Evolutionary conservation across 75 land plant species (phyloP).

Genomic region (Cunninghamia lanceolata): DNA sequence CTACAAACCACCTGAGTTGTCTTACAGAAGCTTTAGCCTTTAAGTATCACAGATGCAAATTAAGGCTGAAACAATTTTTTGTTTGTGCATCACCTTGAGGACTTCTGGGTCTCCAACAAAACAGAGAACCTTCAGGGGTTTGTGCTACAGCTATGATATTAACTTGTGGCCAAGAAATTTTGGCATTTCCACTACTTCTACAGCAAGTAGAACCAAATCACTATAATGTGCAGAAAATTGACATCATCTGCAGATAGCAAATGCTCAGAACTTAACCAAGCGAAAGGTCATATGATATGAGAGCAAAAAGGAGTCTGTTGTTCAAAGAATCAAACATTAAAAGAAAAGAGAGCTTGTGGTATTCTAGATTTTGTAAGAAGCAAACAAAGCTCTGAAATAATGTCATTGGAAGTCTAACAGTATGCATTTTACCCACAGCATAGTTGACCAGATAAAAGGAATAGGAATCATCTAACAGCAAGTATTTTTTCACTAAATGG

Average conservation of each 20-base stretch:
- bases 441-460: not conserved
- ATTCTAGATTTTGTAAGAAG: not conserved
- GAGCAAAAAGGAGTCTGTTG: not conserved
- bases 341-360: too few relatives aligned
- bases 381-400: not conserved
- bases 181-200: not conserved
- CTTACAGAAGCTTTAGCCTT: not conserved
- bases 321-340: too few relatives aligned
- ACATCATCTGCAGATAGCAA: not conserved
- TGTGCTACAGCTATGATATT: not conserved
- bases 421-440: not conserved
- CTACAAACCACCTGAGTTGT: not conserved
- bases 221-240: not conserved
- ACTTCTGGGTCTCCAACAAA: not conserved
- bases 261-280: not conserved
- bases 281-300: not conserved
- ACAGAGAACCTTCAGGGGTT: not conserved
- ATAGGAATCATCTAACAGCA: not conserved
- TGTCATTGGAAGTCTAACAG: not conserved
- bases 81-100: not conserved
- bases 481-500: not conserved
- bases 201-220: not conserved
- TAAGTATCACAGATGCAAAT: not conserved
- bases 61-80: not conserved
- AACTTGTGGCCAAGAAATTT: not conserved